phyloP scores from a whole-genome alignment of 352 stramenopile genomes.

The Globisporangium splendens region DNA sequence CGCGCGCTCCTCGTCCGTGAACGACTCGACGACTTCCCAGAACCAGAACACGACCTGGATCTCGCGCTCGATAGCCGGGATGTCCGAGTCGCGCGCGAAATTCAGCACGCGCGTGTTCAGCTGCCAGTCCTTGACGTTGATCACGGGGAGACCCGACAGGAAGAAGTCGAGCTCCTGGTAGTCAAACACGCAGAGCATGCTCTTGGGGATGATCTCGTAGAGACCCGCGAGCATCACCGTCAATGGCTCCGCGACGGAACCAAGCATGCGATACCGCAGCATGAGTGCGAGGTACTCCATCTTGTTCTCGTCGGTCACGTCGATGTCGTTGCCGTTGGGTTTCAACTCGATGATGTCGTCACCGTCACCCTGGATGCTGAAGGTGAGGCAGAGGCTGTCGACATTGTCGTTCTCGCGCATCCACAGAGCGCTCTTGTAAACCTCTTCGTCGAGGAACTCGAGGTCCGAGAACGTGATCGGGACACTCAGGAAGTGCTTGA shows the following conservation, averaged over 20 bases:
- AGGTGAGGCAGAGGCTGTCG: conserved; percentile 70
- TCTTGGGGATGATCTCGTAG: conserved; percentile 89
- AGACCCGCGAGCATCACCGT: conserved; percentile 89
- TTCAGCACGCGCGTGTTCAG: conserved; percentile 61
- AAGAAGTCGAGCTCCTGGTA: conserved; percentile 97
- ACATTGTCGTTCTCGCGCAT: conserved; percentile 72
- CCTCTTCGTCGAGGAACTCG: conserved; percentile 79
- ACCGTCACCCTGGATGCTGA: conserved; percentile 69
- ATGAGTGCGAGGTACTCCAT: conserved; percentile 94
- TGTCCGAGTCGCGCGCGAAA: conserved; percentile 40
- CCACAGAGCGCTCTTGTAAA: conserved; percentile 71
- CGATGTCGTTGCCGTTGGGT: conserved; percentile 80
- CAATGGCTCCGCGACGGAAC: conserved; percentile 88
- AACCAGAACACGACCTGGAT: conserved; percentile 87
- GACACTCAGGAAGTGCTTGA: conserved; percentile 82
- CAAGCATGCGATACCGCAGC: conserved; percentile 91
- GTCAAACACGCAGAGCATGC: conserved; percentile 88
- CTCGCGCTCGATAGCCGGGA: conserved; percentile 41
- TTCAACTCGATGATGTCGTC: conserved; percentile 88
- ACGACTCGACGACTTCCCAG: conserved; percentile 79
- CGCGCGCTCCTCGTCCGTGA: conserved; percentile 92
- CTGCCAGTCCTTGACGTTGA: conserved; percentile 90
- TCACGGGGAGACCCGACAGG: conserved; percentile 77
- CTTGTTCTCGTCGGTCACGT: conserved; percentile 94
- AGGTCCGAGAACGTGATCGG: conserved; percentile 85